A percentile compares a stretch with the other conserved stretches of the same genome.
phyloP scores from a whole-genome alignment of 352 stramenopile genomes.

The Phytophthora pinifolia region DNA sequence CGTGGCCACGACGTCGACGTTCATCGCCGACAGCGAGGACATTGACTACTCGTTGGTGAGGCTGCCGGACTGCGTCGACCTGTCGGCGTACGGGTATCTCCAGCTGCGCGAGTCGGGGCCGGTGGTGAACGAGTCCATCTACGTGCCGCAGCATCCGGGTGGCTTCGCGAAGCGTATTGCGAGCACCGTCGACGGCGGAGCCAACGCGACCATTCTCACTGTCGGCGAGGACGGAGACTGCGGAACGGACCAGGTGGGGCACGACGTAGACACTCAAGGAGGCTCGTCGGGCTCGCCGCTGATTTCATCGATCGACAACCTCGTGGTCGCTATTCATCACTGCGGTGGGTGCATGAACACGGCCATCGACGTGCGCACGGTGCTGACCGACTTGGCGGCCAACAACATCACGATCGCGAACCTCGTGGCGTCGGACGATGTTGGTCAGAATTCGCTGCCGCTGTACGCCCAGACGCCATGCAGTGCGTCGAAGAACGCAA shows the following conservation, averaged over 20 bases:
- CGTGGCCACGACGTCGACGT: conserved; percentile 42
- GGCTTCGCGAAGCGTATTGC: conserved; percentile 57
- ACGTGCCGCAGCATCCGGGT: conserved; percentile 56
- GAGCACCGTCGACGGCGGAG: conserved; percentile 34
- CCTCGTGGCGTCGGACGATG: conserved; percentile 24
- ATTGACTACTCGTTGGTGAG: conserved; percentile 65
- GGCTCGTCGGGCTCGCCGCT: conserved; percentile 53
- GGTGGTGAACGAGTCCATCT: conserved; percentile 49
- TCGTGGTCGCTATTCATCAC: conserved; percentile 56
- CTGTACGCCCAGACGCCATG: conserved; percentile 27
- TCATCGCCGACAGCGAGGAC: conserved; percentile 37
- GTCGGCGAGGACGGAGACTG: conserved; percentile 34
- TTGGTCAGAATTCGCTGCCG: conserved; percentile 6
- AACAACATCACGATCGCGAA: conserved; percentile 43
- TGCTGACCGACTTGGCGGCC: conserved; percentile 36
- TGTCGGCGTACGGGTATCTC: conserved; percentile 54
- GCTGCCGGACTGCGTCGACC: conserved; percentile 37
- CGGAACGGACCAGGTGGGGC: conserved; percentile 39
- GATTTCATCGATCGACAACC: conserved; percentile 41
- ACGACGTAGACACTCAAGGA: conserved; percentile 46
- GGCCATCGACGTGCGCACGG: conserved; percentile 39
- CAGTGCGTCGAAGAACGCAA: background rate
- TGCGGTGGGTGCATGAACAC: conserved; percentile 54
- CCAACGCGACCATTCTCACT: conserved; percentile 31
- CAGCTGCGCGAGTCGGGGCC: conserved; percentile 43